Base-by-base conservation (phyloP, 2,329 filamentous ascomycete species). In the Botryotinia convoluta region DNA sequence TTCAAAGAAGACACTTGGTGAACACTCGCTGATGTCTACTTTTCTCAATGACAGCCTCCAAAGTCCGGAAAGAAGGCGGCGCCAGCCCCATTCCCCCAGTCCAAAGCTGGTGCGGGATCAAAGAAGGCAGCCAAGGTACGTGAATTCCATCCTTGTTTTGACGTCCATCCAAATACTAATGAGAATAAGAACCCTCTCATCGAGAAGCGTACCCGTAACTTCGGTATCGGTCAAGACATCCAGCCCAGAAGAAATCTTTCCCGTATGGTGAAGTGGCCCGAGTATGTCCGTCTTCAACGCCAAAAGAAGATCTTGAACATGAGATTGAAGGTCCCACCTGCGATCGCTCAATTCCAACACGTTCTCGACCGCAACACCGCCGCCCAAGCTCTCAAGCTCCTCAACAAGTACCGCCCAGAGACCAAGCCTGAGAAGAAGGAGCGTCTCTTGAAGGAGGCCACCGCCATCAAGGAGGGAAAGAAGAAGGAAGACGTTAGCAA, bases 31-130 rank as follows among this genome's bases (percentile, higher is more conserved):
- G 93, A 97, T 94, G 87, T 93, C 91, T 94, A 97, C 93, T 96
- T 95, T 97, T 94, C 95, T 98, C 95, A 96, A 98, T 98, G 95
- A 98, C 89, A 98, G 96, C 94, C 96, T 92, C 93, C 95, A 85
- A 99, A 98, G 83, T 84, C 88, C 83, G 94, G 94, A 89, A 98
- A 98, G 93, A 98, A 98, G 90, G 92, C 93, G 87, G 96, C 96
- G 82, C 89, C 96, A 85, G 94, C 96, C 87, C 96, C 96, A 85
- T 97, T 97, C 91, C 93, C 94, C 84, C 91, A 95, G 88, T 90
- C 91, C 83, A 97, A 97, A 91, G 93, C 95, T 87, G 90, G 90
- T 82, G 83, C 85, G 78, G 87, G 87, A 82, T 88, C 88, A 82
- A 98, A 98, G 93, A 99, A 98, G 93, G 89, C 90, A 80, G 90